Conservation (phyloP, 192 early-diverging fungal species). For the Radiomyces spectabilis region DNA sequence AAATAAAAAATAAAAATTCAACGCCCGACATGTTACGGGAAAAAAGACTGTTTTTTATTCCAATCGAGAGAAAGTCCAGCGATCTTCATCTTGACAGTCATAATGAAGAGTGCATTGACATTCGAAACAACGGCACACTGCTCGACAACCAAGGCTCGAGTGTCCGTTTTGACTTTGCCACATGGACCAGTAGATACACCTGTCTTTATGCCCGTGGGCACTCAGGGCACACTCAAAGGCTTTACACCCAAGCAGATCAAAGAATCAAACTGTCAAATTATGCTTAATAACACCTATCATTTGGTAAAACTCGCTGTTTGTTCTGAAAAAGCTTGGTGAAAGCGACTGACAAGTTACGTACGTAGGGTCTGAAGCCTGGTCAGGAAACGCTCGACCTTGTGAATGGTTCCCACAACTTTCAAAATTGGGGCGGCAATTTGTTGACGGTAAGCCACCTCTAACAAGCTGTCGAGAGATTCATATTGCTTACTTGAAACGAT, state of each 20-base stretch:
- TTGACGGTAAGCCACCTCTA: no score
- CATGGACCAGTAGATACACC: slow-evolving; percentile 78
- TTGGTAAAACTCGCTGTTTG: no score
- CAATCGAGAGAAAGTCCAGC: no score
- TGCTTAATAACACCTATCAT: slow-evolving; percentile 86
- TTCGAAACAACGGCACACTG: slow-evolving; percentile 70
- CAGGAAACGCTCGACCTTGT: slow-evolving; percentile 64
- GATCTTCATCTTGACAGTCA: no score
- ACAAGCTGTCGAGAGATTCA: no score
- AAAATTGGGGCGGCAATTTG: slow-evolving; percentile 72
- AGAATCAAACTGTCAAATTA: slow-evolving; percentile 71
- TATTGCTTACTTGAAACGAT: no score
- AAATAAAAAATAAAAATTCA: no score
- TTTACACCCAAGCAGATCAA: slow-evolving; percentile 70
- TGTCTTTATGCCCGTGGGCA: slow-evolving; percentile 88
- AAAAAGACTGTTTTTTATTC: no score
- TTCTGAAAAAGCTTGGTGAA: no score
- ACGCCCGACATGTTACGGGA: no score
- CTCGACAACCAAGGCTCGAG: slow-evolving; percentile 74
- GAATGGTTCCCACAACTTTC: slow-evolving; percentile 74
- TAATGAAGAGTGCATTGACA: slow-evolving; percentile 61
- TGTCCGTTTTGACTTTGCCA: slow-evolving; percentile 63
- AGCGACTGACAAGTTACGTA: no score
- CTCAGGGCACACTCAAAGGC: slow-evolving; percentile 80
- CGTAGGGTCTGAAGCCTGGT: slow-evolving; percentile 41